These are phyloP conservation scores for Macrophomina tecta DNA, from an alignment of 2,329 filamentous ascomycete genomes.

Conservation along the genomic window DNA sequence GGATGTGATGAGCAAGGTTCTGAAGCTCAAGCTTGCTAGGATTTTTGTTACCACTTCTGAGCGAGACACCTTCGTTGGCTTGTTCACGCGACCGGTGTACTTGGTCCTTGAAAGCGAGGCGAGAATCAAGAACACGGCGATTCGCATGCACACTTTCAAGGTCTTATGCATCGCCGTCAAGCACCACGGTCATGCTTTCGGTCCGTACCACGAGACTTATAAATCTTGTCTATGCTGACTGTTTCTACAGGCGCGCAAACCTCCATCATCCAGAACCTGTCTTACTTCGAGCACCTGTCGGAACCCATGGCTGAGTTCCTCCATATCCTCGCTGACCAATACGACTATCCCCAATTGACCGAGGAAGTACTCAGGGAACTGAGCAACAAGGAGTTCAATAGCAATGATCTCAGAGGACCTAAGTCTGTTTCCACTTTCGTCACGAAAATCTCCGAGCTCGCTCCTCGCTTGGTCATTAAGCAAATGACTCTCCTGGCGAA, in stretches of 20 bases:
- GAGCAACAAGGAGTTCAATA: conserved; percentile 97
- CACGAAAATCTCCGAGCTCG: conserved; percentile 88
- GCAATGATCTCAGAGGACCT: conserved; percentile 91
- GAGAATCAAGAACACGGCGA: conserved; percentile 83
- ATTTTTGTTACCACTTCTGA: conserved; percentile 97
- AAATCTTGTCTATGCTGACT: background rate
- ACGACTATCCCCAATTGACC: conserved; percentile 93
- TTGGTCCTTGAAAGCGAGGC: conserved; percentile 93
- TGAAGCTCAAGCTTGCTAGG: conserved; percentile 88
- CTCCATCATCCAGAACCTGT: conserved; percentile 95
- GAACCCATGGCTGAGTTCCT: conserved; percentile 99
- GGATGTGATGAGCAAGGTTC: conserved; percentile 93
- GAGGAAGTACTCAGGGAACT: conserved; percentile 94
- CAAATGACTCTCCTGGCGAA: conserved; percentile 96
- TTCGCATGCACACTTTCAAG: conserved; percentile 97
- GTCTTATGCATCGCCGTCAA: conserved; percentile 96
- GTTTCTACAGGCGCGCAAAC: conserved; percentile 79
- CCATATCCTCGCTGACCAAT: conserved; percentile 94
- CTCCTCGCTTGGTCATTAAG: conserved; percentile 90
- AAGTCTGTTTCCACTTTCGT: conserved; percentile 97
- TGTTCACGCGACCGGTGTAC: conserved; percentile 92
- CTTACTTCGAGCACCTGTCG: conserved; percentile 98
- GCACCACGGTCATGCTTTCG: conserved; percentile 95
- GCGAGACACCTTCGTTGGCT: conserved; percentile 88
- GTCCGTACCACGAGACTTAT: conserved; percentile 55